Evolutionary conservation across 805 yeast species (phyloP).

Genomic region (Yarrowia sp.): DNA sequence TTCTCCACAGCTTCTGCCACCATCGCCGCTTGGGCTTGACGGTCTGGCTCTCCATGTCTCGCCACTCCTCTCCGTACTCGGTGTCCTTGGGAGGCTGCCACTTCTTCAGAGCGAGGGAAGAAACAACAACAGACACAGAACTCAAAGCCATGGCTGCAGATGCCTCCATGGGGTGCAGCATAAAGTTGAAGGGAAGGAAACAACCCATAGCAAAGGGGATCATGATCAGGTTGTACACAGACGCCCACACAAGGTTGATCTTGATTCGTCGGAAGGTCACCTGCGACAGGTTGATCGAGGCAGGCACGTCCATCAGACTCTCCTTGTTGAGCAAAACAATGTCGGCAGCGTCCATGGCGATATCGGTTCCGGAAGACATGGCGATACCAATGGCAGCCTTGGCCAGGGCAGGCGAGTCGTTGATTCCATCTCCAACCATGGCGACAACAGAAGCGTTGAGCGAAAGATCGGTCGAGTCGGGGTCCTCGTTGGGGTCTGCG

Average conservation of each 20-base stretch:
- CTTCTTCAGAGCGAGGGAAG: constrained; percentile 67
- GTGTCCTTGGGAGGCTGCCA: constrained; percentile 42
- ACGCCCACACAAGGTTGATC: constrained; percentile 80
- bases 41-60: constrained; percentile 14
- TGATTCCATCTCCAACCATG: constrained; percentile 96
- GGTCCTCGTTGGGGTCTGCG: neutral
- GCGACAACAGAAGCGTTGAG: constrained; percentile 51
- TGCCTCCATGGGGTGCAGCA: constrained; percentile 82
- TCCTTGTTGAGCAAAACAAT: constrained; percentile 56
- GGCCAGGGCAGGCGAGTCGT: constrained; percentile 95
- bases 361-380: constrained; percentile 88
- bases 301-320: constrained; percentile 42
- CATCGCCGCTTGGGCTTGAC: neutral
- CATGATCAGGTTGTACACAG: constrained; percentile 80
- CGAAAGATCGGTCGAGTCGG: neutral
- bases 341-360: constrained; percentile 96
- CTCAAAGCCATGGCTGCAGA: constrained; percentile 93
- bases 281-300: constrained; percentile 63
- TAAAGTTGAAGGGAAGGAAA: constrained; percentile 69
- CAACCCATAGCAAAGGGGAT: constrained; percentile 95
- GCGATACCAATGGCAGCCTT: constrained; percentile 88
- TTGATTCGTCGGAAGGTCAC: constrained; percentile 74
- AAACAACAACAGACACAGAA: constrained; percentile 81
- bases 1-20: constrained; percentile 24
- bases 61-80: neutral